A percentile compares a stretch with the other conserved stretches of the same genome.
These are phyloP conservation scores for Thelonectria blattea DNA, from an alignment of 2,329 filamentous ascomycete genomes.

Conservation along the genomic window DNA sequence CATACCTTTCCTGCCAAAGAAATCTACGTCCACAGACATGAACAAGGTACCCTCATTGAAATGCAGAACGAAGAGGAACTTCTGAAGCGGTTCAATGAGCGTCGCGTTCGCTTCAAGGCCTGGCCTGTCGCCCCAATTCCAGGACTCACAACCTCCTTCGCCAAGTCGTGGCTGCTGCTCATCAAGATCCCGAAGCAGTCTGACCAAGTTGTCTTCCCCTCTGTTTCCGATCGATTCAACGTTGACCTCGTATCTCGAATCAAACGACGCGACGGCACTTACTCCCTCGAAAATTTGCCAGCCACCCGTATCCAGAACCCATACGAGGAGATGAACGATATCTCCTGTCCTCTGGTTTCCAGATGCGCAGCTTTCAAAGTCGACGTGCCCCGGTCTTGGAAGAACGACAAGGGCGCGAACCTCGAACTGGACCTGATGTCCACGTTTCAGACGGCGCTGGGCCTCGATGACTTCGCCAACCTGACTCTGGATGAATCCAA, in stretches of 20 bases:
- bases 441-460: constrained; percentile 67
- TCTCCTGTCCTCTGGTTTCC: constrained; percentile 15
- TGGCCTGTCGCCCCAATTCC: constrained; percentile 43
- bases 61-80: constrained; percentile 41
- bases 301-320: constrained; percentile 41
- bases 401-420: constrained; percentile 30
- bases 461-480: constrained; percentile 27
- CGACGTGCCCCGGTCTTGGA: constrained; percentile 42
- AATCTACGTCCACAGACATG: constrained; percentile 38
- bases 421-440: constrained; percentile 60
- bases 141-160: constrained; percentile 38
- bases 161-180: constrained; percentile 42
- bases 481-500: constrained; percentile 26
- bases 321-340: constrained; percentile 32
- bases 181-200: constrained; percentile 33
- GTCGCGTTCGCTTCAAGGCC: constrained; percentile 24
- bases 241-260: constrained; percentile 38
- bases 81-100: constrained; percentile 38
- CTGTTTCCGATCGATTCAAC: constrained; percentile 36
- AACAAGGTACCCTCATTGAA: constrained; percentile 43
- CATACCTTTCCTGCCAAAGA: constrained; percentile 32
- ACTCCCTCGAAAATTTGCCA: constrained; percentile 36
- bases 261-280: constrained; percentile 26
- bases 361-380: constrained; percentile 44
- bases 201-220: constrained; percentile 36